A percentile compares a stretch with the other conserved stretches of the same genome.
Conservation (phyloP, 1,284 basidiomycete species). For the Polyporus tsugae region DNA sequence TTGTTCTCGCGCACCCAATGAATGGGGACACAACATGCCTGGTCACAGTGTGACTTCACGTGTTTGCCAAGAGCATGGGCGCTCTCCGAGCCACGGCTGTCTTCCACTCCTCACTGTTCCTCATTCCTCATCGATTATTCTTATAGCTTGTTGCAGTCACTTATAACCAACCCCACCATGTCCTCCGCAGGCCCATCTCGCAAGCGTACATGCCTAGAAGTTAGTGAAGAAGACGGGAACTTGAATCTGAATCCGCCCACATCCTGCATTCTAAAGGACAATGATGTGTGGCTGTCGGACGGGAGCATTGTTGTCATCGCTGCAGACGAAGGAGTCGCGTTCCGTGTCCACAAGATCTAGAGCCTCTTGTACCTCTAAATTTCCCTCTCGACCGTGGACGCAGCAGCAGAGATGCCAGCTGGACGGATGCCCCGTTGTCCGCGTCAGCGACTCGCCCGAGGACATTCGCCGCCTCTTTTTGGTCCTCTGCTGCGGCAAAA, state of each 20-base stretch:
- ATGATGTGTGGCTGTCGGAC: constrained; percentile 12
- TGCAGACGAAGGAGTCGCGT: constrained; percentile 14
- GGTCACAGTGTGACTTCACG: too few species aligned
- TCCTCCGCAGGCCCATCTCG: not conserved
- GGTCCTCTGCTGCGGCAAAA: constrained; percentile 2
- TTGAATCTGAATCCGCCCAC: too few species aligned
- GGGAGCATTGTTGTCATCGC: constrained; percentile 23
- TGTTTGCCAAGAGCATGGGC: not conserved
- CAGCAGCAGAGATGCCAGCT: too few species aligned
- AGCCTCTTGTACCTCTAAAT: constrained; percentile 30
- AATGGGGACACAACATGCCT: too few species aligned
- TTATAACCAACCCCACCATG: too few species aligned
- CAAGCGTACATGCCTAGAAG: not conserved
- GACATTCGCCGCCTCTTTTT: constrained; percentile 4
- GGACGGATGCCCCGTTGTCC: not conserved
- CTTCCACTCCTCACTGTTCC: too few species aligned
- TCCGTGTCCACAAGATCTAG: constrained; percentile 26
- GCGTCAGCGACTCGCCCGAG: not conserved
- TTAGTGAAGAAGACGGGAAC: not conserved
- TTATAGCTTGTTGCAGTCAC: too few species aligned
- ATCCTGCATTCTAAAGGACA: constrained; percentile 1
- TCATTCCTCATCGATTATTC: too few species aligned
- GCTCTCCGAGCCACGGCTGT: not conserved
- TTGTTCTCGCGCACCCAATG: too few species aligned
- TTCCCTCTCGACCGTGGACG: constrained; percentile 1